Conservation (phyloP, 2,329 filamentous ascomycete species). For the Alternaria sp. region DNA sequence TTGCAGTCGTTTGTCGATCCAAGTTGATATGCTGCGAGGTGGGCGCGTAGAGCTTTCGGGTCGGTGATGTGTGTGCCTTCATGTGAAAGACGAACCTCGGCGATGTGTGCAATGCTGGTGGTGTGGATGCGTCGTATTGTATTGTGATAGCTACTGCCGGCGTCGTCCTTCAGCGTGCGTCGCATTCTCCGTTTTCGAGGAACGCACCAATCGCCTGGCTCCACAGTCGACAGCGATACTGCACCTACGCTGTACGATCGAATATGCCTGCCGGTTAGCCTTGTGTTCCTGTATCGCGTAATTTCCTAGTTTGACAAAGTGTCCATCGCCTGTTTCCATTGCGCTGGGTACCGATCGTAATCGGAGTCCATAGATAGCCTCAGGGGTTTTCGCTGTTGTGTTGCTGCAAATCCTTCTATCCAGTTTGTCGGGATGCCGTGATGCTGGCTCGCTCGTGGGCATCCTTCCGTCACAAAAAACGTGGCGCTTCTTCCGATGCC, state of each 20-base stretch:
- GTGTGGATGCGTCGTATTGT: background rate
- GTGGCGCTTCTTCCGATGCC: slow-evolving; percentile 35
- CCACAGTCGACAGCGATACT: background rate
- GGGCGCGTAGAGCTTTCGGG: slow-evolving; percentile 15
- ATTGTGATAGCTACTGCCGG: background rate
- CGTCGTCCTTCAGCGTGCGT: background rate
- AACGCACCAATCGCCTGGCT: background rate
- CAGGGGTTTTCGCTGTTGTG: slow-evolving; percentile 22
- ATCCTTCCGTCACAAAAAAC: slow-evolving; percentile 31
- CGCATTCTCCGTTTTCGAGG: slow-evolving; percentile 1
- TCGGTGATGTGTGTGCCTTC: background rate
- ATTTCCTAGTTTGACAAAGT: background rate
- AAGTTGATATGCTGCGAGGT: slow-evolving; percentile 16
- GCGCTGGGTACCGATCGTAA: slow-evolving; percentile 16
- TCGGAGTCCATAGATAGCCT: slow-evolving; percentile 20
- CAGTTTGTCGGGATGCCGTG: slow-evolving; percentile 24
- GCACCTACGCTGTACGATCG: background rate
- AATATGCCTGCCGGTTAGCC: slow-evolving; percentile 2
- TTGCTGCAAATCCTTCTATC: slow-evolving; percentile 17
- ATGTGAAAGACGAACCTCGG: background rate
- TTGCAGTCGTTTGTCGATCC: slow-evolving; percentile 1
- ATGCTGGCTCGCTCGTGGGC: slow-evolving; percentile 31
- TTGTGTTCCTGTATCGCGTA: background rate
- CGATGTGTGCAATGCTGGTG: background rate
- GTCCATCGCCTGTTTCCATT: slow-evolving; percentile 17